A percentile compares a stretch with the other conserved stretches of the same genome.
Evolutionary conservation across 163 green algal genomes (phyloP).

Genomic region (Chlamydomonas reinhardtii): DNA sequence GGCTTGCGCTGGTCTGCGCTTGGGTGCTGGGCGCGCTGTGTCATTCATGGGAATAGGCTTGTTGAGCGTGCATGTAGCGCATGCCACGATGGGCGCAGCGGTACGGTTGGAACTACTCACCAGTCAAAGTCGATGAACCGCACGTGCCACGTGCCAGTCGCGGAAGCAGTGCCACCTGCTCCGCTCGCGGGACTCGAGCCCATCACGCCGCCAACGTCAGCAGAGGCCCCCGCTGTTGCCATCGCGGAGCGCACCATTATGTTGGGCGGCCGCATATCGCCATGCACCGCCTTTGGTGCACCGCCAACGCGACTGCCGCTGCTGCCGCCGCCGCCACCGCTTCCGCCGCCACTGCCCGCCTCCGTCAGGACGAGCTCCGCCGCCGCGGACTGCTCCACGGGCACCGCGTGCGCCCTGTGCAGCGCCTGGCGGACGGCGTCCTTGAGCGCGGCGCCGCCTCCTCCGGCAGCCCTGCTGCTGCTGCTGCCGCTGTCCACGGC

Average conservation of each 20-base stretch:
- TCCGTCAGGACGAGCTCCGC: not conserved
- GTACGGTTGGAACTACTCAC: not conserved
- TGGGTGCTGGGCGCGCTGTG: not conserved
- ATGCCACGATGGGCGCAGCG: not conserved
- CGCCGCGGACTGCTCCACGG: not conserved
- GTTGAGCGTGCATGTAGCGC: not conserved
- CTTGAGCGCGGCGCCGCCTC: not conserved
- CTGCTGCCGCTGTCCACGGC: too few relatives aligned
- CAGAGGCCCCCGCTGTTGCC: not conserved
- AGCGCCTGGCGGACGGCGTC: not conserved
- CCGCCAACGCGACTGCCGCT: not conserved
- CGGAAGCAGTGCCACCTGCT: too few relatives aligned
- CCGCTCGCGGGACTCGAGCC: not conserved
- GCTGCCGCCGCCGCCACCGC: too few relatives aligned
- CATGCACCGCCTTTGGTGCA: not conserved
- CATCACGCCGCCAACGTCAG: not conserved
- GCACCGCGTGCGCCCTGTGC: not conserved
- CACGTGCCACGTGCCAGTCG: not conserved
- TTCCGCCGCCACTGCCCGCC: not conserved
- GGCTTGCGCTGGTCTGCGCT: not conserved
- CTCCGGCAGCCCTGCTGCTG: too few relatives aligned
- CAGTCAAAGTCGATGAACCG: constrained; percentile 14
- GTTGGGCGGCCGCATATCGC: not conserved
- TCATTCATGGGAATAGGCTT: not conserved
- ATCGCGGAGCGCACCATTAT: not conserved